Conservation (phyloP, 371 early-diverging fungal species). For the Mortierella sp. region DNA sequence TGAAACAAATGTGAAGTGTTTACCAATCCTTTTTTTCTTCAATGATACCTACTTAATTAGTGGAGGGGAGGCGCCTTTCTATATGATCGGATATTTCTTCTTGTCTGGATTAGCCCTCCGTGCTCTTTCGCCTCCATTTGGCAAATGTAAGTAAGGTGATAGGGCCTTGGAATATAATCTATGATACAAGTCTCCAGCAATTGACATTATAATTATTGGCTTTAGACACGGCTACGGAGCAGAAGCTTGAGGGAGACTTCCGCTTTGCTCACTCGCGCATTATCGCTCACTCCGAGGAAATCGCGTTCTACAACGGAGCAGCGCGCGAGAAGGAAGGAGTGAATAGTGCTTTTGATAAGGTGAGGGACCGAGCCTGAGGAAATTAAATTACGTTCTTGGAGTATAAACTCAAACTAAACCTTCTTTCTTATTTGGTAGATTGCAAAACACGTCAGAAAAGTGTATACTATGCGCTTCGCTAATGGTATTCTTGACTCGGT, state of each 20-base stretch:
- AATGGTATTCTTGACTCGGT: conserved; percentile 89
- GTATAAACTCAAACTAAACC: background rate
- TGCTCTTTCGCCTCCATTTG: conserved; percentile 88
- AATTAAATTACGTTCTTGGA: background rate
- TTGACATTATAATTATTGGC: background rate
- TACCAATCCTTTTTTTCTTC: background rate
- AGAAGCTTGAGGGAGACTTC: conserved; percentile 89
- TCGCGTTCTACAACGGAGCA: conserved; percentile 88
- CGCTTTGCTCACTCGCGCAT: conserved; percentile 87
- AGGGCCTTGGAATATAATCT: background rate
- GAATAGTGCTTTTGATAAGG: conserved; percentile 74
- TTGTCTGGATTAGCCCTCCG: conserved; percentile 80
- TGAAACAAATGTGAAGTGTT: background rate
- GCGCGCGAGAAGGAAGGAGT: conserved; percentile 81
- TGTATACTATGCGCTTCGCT: conserved; percentile 81
- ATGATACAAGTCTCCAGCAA: background rate
- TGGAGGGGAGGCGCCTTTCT: conserved; percentile 80
- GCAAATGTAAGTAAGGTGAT: conserved; percentile 68
- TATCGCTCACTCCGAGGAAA: conserved; percentile 88
- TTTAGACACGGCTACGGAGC: conserved; percentile 84
- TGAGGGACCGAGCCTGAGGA: conserved; percentile 18
- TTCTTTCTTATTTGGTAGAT: conserved; percentile 52
- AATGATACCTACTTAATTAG: conserved; percentile 32
- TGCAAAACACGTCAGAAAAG: conserved; percentile 81
- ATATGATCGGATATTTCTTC: conserved; percentile 87